Percentiles rank a stretch among this genome's conserved stretches.
Conservation (phyloP, 163 green algal species). For the Prototheca cutis region DNA sequence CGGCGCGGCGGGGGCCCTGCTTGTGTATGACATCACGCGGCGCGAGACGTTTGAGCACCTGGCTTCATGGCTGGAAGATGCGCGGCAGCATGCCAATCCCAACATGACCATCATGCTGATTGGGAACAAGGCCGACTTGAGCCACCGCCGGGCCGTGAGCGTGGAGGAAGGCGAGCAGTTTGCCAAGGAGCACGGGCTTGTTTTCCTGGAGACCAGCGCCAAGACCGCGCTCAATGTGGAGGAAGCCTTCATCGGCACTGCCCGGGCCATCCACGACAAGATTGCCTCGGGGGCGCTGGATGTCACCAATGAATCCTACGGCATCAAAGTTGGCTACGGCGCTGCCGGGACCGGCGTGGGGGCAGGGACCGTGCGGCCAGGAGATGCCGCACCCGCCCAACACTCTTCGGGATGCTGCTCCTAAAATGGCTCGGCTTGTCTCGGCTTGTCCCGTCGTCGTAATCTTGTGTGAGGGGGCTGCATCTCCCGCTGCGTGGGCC, state of each 20-base stretch:
- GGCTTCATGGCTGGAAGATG: constrained; percentile 96
- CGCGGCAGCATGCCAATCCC: constrained; percentile 94
- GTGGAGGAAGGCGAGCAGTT: constrained; percentile 98
- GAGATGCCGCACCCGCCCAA: constrained; percentile 45
- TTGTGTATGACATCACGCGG: constrained; percentile 99
- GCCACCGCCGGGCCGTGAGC: constrained; percentile 81
- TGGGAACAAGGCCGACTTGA: constrained; percentile 97
- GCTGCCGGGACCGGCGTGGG: constrained; percentile 32
- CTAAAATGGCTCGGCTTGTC: too few relatives aligned
- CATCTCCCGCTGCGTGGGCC: too few relatives aligned
- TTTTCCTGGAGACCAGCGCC: constrained; percentile 98
- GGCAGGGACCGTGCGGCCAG: constrained; percentile 50
- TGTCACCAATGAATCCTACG: constrained; percentile 95
- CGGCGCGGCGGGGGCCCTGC: constrained; percentile 87
- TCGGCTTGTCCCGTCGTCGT: too few relatives aligned
- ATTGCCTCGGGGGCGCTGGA: constrained; percentile 89
- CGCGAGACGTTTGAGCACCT: constrained; percentile 99
- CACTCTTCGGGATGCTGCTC: constrained; percentile 35
- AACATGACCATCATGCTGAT: constrained; percentile 99
- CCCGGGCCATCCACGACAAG: constrained; percentile 93
- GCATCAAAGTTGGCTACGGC: constrained; percentile 97
- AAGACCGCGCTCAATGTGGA: constrained; percentile 98
- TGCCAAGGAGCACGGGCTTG: constrained; percentile 94
- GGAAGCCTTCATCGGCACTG: constrained; percentile 98
- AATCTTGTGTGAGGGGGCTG: too few relatives aligned